These are phyloP conservation scores for Tripterygium wilfordii DNA, from an alignment of 177 flowering plant species.

Conservation along the genomic window DNA sequence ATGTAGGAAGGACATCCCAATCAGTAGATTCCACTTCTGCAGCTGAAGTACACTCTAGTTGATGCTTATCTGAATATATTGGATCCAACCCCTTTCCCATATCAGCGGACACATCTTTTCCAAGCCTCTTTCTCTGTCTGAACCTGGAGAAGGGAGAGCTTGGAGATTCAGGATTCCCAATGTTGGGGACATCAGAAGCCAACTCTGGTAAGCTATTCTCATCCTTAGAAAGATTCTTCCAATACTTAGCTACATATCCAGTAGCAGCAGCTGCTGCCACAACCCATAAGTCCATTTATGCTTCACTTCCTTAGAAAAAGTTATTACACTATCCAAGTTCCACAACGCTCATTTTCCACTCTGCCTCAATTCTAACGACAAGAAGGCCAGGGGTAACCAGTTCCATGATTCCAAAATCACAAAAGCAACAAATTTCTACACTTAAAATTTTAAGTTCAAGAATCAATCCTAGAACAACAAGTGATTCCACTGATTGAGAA, in stretches of 20 bases:
- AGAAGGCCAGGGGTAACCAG: constrained; percentile 5
- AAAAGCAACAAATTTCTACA: not conserved
- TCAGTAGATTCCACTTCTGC: constrained; percentile 20
- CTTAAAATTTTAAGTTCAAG: too few species aligned
- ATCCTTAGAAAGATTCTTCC: constrained; percentile 28
- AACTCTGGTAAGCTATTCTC: constrained; percentile 18
- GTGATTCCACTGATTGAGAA: too few species aligned
- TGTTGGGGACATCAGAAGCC: constrained; percentile 14
- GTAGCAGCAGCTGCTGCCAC: constrained; percentile 76
- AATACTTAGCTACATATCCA: constrained; percentile 52
- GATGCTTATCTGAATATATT: constrained; percentile 7
- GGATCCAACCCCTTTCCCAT: constrained; percentile 14
- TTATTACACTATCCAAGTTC: constrained; percentile 17
- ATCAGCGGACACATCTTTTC: constrained; percentile 15
- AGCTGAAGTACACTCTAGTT: constrained; percentile 7
- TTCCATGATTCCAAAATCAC: constrained; percentile 11
- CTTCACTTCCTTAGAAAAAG: too few species aligned
- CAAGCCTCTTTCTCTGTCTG: constrained; percentile 10
- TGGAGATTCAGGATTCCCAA: constrained; percentile 19
- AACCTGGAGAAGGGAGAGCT: constrained; percentile 15
- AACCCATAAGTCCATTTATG: constrained; percentile 70
- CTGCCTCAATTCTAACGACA: constrained; percentile 9
- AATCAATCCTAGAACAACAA: too few species aligned
- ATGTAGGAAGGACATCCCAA: constrained; percentile 13
- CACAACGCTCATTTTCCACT: constrained; percentile 5